These are phyloP conservation scores for Thraustotheca clavata DNA, from an alignment of 352 stramenopile genomes.

Conservation along the genomic window DNA sequence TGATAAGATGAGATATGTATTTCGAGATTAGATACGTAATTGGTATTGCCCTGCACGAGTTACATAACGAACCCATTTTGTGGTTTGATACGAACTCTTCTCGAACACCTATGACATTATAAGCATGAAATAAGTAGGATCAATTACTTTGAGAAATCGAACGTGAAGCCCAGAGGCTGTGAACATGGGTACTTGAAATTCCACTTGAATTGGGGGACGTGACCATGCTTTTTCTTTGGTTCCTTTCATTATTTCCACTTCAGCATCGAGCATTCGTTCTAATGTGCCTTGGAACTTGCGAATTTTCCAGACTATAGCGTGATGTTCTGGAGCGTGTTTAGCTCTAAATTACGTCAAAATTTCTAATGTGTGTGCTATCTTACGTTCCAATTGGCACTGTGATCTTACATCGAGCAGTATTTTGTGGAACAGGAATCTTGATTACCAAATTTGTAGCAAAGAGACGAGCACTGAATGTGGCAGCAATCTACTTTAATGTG, in stretches of 20 bases:
- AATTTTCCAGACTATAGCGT: slow-evolving; percentile 97
- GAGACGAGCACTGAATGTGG: slow-evolving; percentile 94
- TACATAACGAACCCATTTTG: slow-evolving; percentile 98
- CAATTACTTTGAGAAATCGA: slow-evolving; percentile 96
- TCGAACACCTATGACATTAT: no score
- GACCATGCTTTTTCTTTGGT: slow-evolving; percentile 96
- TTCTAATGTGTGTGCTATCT: not conserved
- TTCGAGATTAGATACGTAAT: slow-evolving; percentile 35
- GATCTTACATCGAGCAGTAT: slow-evolving; percentile 94
- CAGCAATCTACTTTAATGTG: slow-evolving; percentile 36
- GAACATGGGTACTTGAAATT: slow-evolving; percentile 99
- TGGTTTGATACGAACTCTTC: slow-evolving; percentile 97
- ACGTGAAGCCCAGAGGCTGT: slow-evolving; percentile 96
- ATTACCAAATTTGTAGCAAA: slow-evolving; percentile 97
- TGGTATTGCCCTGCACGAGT: slow-evolving; percentile 97
- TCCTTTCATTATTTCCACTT: slow-evolving; percentile 96
- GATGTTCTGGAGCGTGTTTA: slow-evolving; percentile 97
- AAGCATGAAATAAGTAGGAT: no score
- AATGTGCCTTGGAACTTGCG: slow-evolving; percentile 95
- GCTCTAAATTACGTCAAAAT: slow-evolving; percentile 41
- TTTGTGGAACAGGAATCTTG: slow-evolving; percentile 91
- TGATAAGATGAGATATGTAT: not conserved
- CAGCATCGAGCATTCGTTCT: slow-evolving; percentile 92
- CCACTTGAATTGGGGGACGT: slow-evolving; percentile 93
- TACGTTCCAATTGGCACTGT: slow-evolving; percentile 88